phyloP scores from a whole-genome alignment of 495 filamentous ascomycete species.

The Neurospora discreta region DNA sequence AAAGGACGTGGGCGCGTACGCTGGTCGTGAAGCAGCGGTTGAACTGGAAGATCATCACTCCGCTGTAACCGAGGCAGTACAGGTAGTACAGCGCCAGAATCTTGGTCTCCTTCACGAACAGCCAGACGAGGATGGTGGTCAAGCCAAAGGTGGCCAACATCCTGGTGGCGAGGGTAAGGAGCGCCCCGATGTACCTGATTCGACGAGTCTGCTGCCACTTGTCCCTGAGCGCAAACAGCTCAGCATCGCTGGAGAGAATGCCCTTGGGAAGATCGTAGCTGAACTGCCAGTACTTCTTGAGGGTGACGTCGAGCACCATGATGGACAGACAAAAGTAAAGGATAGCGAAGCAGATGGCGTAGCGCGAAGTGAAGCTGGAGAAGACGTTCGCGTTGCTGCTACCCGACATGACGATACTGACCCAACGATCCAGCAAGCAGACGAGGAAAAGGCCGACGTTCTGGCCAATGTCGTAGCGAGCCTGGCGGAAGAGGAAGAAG shows the following conservation, averaged over 20 bases:
- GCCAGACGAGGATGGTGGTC: conserved; percentile 14
- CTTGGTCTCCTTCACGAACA: conserved; percentile 3
- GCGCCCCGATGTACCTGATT: conserved; percentile 1
- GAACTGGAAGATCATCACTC: conserved; percentile 21
- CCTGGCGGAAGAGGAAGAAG: conserved; percentile 20
- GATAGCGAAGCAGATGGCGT: conserved; percentile 19
- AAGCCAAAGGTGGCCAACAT: conserved; percentile 13
- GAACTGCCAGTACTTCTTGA: conserved; percentile 14
- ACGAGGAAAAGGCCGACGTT: conserved; percentile 21
- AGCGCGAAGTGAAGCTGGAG: conserved; percentile 12
- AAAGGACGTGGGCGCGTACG: conserved; percentile 9
- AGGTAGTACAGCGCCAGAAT: conserved; percentile 13
- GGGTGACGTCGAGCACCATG: conserved; percentile 14
- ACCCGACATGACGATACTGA: conserved; percentile 15
- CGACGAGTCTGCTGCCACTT: conserved; percentile 11
- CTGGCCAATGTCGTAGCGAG: conserved; percentile 15
- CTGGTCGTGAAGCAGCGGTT: conserved; percentile 22
- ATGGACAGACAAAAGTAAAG: conserved; percentile 19
- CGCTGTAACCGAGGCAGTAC: conserved; percentile 15
- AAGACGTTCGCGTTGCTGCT: conserved; percentile 7
- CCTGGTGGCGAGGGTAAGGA: conserved; percentile 2
- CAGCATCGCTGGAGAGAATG: conserved; percentile 4
- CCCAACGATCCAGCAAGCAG: conserved; percentile 22
- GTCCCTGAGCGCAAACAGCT: conserved; percentile 1
- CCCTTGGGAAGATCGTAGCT: conserved; percentile 11